Evolutionary conservation across 2,329 filamentous ascomycete genomes (phyloP).

Genomic region (Monilinia laxa): DNA sequence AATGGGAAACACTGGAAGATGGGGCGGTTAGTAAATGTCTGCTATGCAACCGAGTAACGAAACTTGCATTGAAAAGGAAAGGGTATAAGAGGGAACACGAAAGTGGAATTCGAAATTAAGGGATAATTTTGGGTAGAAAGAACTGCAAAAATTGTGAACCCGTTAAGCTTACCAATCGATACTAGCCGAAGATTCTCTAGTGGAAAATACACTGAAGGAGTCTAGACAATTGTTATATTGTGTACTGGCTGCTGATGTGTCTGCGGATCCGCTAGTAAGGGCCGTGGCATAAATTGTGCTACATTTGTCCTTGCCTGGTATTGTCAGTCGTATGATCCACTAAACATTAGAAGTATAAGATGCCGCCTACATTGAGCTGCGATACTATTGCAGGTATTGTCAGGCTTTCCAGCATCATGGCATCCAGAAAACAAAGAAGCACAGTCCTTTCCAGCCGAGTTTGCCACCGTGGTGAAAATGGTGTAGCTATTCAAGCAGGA

Average conservation of each 20-base stretch:
- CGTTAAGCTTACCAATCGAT: background rate
- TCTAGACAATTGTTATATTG: constrained; percentile 28
- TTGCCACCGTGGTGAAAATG: constrained; percentile 21
- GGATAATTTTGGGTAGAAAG: no score
- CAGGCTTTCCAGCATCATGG: constrained; percentile 22
- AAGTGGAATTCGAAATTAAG: background rate
- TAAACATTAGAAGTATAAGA: background rate
- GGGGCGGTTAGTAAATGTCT: background rate
- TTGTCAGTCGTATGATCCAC: background rate
- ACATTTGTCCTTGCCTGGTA: constrained; percentile 26
- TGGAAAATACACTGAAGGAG: constrained; percentile 26
- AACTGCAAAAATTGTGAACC: background rate
- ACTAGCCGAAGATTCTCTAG: constrained; percentile 3
- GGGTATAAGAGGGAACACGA: no score
- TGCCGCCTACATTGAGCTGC: constrained; percentile 21
- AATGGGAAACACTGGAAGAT: constrained; percentile 13
- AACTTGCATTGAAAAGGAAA: background rate
- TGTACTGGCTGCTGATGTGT: constrained; percentile 20
- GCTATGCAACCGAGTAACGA: background rate
- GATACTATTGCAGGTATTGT: constrained; percentile 25
- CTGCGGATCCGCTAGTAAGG: constrained; percentile 24
- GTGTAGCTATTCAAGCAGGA: constrained; percentile 22
- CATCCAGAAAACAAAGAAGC: constrained; percentile 25
- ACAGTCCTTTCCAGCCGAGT: constrained; percentile 26
- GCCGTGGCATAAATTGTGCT: constrained; percentile 27